Conservation (phyloP, 352 stramenopile genomes). For the Plasmopara viticola region DNA sequence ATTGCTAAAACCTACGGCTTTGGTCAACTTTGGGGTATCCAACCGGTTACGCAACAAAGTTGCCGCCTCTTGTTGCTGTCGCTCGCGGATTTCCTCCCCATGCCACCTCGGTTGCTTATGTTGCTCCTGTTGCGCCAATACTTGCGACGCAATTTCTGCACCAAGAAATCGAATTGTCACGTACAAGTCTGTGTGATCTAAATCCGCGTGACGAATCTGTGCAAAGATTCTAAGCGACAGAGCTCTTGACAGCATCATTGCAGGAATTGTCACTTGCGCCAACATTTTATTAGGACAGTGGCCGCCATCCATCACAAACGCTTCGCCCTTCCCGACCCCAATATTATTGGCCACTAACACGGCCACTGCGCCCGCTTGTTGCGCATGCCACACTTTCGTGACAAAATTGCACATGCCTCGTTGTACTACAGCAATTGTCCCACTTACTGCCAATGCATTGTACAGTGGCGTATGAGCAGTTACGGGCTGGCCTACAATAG, state of each 20-base stretch:
- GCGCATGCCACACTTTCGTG: constrained; percentile 61
- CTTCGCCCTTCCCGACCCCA: constrained; percentile 19
- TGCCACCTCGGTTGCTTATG: not conserved
- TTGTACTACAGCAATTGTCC: constrained; percentile 62
- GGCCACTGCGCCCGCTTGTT: constrained; percentile 57
- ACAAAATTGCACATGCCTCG: constrained; percentile 73
- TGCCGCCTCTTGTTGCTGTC: constrained; percentile 41
- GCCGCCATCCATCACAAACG: constrained; percentile 72
- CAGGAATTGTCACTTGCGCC: constrained; percentile 39
- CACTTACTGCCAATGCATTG: constrained; percentile 37
- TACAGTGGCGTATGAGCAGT: constrained; percentile 40
- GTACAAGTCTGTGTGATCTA: constrained; percentile 34
- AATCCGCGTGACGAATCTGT: constrained; percentile 36
- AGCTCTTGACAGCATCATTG: constrained; percentile 49
- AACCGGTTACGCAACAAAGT: constrained; percentile 51
- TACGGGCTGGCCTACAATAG: constrained; percentile 53
- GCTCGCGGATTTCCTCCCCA: constrained; percentile 16
- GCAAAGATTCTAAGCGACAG: constrained; percentile 47
- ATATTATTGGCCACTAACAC: constrained; percentile 59
- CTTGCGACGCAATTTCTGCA: constrained; percentile 3
- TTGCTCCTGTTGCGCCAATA: not conserved
- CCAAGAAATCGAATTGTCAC: constrained; percentile 58
- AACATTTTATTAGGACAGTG: constrained; percentile 18
- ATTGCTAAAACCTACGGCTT: not conserved
- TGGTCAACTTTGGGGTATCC: constrained; percentile 1